Evolutionary conservation across 202 grass and related monocot species (phyloP), one percentile per base, ranked within the genome.

Genomic region (Brachypodium distachyon): DNA sequence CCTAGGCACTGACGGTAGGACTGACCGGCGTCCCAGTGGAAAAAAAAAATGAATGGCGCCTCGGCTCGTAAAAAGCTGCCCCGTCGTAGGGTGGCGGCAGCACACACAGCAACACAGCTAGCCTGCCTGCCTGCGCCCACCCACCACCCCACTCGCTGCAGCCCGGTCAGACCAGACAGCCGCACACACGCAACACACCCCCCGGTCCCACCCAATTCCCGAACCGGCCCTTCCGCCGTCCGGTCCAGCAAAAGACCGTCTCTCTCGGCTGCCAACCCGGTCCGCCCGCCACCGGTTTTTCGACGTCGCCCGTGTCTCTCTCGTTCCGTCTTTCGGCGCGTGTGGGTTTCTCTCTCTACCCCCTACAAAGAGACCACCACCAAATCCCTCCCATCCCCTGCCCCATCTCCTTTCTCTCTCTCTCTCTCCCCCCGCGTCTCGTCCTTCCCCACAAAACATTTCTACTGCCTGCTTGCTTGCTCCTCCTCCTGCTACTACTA

Each of bases 291-390:
- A 41, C 42, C 56, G 43, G n/a, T n/a, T n/a, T n/a, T n/a, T n/a
- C n/a, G n/a, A n/a, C n/a, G n/a, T 18, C 31, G 12, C 53, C 38
- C 7, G 1, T 11, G 31, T 1, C 16, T 8, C 12, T 16, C 7
- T 61, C 55, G 70, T 38, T 57, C 33, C 52, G 10, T 71, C 52
- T 21, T n/a, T 41, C 19, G n/a, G n/a, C 18, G 23, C 5, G 22
- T 64, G 61, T 37, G 72, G 2, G 12, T 80, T 57, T 85, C 64
- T 56, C 22, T 76, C 64, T 86, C 80, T 86, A 90, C 88, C 79
- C 88, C 88, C 88, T 90, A 83, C 88, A 87, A 84, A 87, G 88
- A 84, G 84, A 90, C 84, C 84, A 87, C 76, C 81, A 81, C 81
- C 86, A 71, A 82, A 71, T 65, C 81, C 61, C n/a, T n/a, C n/a